phyloP scores from a whole-genome alignment of 1,284 basidiomycete species.

The Rhodotorula sp. region DNA sequence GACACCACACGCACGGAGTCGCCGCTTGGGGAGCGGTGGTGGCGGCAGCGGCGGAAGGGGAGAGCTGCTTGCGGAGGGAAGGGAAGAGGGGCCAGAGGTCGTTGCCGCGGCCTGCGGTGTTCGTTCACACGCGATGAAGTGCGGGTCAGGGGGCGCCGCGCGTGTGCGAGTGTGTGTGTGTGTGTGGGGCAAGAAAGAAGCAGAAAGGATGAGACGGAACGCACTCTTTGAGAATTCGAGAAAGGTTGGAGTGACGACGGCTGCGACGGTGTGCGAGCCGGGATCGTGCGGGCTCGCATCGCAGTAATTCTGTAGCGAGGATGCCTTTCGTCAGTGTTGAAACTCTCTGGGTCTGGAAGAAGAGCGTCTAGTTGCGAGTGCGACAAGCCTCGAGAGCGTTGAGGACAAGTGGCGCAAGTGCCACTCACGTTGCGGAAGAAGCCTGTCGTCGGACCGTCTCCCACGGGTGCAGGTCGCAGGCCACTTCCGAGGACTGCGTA shows the following conservation, averaged over 20 bases:
- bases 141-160: too few species aligned
- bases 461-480: constrained; percentile 14
- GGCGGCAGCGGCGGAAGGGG: background rate
- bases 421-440: constrained; percentile 37
- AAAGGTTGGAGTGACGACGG: constrained; percentile 27
- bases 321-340: background rate
- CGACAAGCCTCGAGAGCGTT: too few species aligned
- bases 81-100: constrained; percentile 36
- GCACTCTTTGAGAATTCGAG: constrained; percentile 31
- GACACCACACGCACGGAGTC: constrained; percentile 32
- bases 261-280: constrained; percentile 34
- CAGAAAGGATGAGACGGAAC: background rate
- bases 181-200: too few species aligned
- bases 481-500: constrained; percentile 23
- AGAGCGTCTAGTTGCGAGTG: too few species aligned
- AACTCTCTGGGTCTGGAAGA: too few species aligned
- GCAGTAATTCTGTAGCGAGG: constrained; percentile 15
- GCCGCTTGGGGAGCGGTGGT: background rate
- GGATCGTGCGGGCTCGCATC: constrained; percentile 31
- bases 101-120: constrained; percentile 27
- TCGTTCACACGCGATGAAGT: background rate
- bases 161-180: too few species aligned
- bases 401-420: too few species aligned
- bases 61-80: constrained; percentile 2
- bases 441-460: constrained; percentile 24